Evolutionary conservation across 345 rosid species (phyloP).

Genomic region (Eucalyptus brandiana): DNA sequence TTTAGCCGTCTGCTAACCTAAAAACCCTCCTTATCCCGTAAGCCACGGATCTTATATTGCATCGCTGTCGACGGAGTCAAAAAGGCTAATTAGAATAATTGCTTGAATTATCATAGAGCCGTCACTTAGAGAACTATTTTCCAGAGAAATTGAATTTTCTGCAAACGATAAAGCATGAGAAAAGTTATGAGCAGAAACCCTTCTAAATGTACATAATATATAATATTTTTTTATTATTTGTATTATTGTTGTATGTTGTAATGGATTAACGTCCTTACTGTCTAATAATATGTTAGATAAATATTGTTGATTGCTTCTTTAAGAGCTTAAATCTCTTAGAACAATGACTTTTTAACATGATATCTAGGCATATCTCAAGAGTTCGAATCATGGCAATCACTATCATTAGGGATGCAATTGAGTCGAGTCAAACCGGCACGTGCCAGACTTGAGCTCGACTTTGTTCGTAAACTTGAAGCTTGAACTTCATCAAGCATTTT

Average conservation of each 20-base stretch:
- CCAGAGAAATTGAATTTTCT: neutral
- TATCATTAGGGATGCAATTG: neutral
- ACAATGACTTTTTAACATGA: neutral
- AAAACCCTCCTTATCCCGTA: neutral
- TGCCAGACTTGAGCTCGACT: neutral
- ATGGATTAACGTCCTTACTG: neutral
- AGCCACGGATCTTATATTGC: neutral
- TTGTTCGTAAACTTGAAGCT: neutral
- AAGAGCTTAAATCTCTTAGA: neutral
- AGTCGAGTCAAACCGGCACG: neutral
- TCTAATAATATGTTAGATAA: neutral
- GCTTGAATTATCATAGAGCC: neutral
- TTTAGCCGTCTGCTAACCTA: neutral
- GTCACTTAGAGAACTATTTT: neutral
- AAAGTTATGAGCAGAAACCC: neutral
- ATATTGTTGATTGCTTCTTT: neutral
- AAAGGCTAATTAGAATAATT: neutral
- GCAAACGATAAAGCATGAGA: neutral
- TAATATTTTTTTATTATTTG: neutral
- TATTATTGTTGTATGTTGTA: neutral
- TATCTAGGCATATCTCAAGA: neutral
- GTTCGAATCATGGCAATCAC: neutral
- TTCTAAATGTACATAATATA: neutral
- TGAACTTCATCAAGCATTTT: neutral
- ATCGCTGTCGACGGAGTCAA: neutral